Conservation (phyloP, 148 eudicot genomes). For the Silene latifolia region DNA sequence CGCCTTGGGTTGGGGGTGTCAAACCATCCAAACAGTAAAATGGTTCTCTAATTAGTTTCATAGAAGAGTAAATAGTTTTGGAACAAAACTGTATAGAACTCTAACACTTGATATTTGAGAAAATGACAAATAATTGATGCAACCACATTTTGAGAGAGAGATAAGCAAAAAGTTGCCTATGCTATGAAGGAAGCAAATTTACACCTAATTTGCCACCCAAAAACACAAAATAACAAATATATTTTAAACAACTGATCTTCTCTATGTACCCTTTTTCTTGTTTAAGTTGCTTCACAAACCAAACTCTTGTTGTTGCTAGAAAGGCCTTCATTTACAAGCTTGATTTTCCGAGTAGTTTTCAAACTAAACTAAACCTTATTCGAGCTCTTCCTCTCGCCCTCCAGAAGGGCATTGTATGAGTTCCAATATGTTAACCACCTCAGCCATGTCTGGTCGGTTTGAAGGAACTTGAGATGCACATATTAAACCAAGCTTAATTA, state of each 20-base stretch:
- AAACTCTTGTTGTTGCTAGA: constrained; percentile 33
- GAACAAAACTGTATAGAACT: neutral
- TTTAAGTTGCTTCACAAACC: constrained; percentile 27
- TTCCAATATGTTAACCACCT: constrained; percentile 80
- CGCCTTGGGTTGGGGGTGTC: too few species aligned
- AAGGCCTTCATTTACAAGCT: constrained; percentile 31
- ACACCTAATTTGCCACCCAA: constrained; percentile 18
- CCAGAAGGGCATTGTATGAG: constrained; percentile 66
- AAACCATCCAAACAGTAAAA: too few species aligned
- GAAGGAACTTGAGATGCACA: constrained; percentile 97
- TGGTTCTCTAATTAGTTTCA: too few species aligned
- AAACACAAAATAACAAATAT: constrained; percentile 15
- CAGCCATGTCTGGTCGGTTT: constrained; percentile 87
- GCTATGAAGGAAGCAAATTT: neutral
- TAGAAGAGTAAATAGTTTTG: too few species aligned
- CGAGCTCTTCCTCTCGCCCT: constrained; percentile 48
- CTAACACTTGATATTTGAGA: neutral
- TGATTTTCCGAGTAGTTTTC: constrained; percentile 6
- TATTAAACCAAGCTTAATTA: constrained; percentile 77
- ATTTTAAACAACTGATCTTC: constrained; percentile 19
- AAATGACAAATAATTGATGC: neutral
- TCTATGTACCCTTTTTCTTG: constrained; percentile 25
- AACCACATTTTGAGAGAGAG: neutral
- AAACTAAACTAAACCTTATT: constrained; percentile 31
- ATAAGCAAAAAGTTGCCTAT: neutral